Conservation (phyloP, 2,329 filamentous ascomycete genomes). For the Botryotinia narcissicola region DNA sequence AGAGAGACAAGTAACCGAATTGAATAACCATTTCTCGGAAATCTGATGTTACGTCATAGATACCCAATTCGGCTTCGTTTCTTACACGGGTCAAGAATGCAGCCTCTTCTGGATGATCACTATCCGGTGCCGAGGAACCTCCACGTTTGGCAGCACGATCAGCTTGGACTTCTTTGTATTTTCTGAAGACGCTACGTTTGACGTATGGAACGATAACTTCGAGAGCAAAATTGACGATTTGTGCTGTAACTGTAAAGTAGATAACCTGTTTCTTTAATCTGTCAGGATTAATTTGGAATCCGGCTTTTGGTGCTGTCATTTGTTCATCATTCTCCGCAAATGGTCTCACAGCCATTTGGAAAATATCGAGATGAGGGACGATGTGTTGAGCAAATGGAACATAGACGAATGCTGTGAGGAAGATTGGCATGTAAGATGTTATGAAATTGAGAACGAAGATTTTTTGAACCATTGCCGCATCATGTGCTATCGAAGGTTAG, state of each 20-base stretch:
- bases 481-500: conserved; percentile 55
- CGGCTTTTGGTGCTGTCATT: conserved; percentile 52
- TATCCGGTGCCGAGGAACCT: conserved; percentile 40
- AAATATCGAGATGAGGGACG: conserved; percentile 81
- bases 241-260: conserved; percentile 92
- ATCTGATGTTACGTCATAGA: conserved; percentile 87
- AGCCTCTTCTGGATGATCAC: conserved; percentile 73
- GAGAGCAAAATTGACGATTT: conserved; percentile 81
- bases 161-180: conserved; percentile 72
- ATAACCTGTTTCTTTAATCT: conserved; percentile 89
- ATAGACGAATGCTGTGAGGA: conserved; percentile 91
- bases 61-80: conserved; percentile 74
- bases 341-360: conserved; percentile 69
- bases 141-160: conserved; percentile 56
- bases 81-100: conserved; percentile 79
- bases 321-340: conserved; percentile 75
- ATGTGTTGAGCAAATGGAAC: conserved; percentile 85
- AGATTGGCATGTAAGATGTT: conserved; percentile 88
- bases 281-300: conserved; percentile 79
- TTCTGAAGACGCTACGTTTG: conserved; percentile 74
- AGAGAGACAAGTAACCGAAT: conserved; percentile 81
- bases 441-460: conserved; percentile 97
- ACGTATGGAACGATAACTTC: conserved; percentile 83
- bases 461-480: conserved; percentile 83
- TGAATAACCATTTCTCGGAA: conserved; percentile 93